These are phyloP conservation scores for Vanderwaltozyma verrucispora DNA, from an alignment of 805 yeast genomes.

Conservation along the genomic window DNA sequence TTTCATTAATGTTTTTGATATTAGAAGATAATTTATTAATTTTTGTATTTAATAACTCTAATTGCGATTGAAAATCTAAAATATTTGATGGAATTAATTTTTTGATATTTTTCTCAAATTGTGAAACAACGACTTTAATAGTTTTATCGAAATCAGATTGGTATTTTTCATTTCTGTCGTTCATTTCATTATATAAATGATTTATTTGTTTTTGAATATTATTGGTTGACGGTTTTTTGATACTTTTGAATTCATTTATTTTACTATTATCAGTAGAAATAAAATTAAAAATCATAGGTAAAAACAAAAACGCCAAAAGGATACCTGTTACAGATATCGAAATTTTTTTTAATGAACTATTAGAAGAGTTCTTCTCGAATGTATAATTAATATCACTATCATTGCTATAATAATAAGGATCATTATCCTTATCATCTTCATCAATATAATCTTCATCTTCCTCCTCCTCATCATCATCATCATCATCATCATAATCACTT, in stretches of 20 bases:
- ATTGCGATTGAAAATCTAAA: slow-evolving; percentile 14
- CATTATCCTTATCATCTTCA: not conserved
- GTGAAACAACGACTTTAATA: slow-evolving; percentile 20
- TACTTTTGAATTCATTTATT: not conserved
- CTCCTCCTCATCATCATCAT: not conserved
- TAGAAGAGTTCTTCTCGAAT: not conserved
- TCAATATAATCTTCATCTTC: not conserved
- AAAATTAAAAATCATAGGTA: not conserved
- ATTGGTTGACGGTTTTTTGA: slow-evolving; percentile 12
- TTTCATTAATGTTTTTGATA: slow-evolving; percentile 3
- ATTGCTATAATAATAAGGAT: no score
- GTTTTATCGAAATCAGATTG: slow-evolving; percentile 23
- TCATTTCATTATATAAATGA: slow-evolving; percentile 20
- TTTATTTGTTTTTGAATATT: slow-evolving; percentile 21
- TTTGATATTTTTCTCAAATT: slow-evolving; percentile 26
- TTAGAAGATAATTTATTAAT: slow-evolving; percentile 11
- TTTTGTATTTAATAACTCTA: slow-evolving; percentile 14
- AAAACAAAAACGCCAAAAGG: not conserved
- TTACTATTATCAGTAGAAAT: not conserved
- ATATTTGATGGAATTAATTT: slow-evolving; percentile 21
- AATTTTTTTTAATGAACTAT: not conserved
- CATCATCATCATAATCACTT: slow-evolving; percentile 1
- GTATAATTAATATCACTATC: no score
- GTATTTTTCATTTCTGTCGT: slow-evolving; percentile 15
- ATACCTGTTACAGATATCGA: not conserved